Evolutionary conservation across 2,329 filamentous ascomycete genomes (phyloP).

Genomic region (Colletotrichum scovillei): DNA sequence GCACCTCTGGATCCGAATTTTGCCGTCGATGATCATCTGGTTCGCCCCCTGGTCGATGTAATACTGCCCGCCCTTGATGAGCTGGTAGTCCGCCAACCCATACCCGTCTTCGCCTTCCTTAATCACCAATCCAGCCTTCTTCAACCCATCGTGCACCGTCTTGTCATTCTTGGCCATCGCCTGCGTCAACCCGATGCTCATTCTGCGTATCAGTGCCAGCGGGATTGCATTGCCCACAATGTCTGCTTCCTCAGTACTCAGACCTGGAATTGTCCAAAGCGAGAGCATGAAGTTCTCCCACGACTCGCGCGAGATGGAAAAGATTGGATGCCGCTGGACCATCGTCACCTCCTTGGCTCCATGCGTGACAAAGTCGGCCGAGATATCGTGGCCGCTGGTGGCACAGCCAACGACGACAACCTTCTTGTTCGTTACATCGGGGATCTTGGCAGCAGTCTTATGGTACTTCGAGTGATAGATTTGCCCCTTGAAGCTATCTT

Average conservation of each 20-base stretch:
- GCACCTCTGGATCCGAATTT: slow-evolving; percentile 49
- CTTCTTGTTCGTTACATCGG: slow-evolving; percentile 47
- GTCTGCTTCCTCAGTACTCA: slow-evolving; percentile 62
- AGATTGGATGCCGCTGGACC: slow-evolving; percentile 63
- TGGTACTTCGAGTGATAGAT: slow-evolving; percentile 57
- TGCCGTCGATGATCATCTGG: slow-evolving; percentile 53
- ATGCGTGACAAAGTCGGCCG: slow-evolving; percentile 60
- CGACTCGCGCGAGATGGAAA: slow-evolving; percentile 55
- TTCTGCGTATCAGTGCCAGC: slow-evolving; percentile 56
- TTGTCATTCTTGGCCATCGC: slow-evolving; percentile 54
- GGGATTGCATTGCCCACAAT: slow-evolving; percentile 58
- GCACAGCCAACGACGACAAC: slow-evolving; percentile 61
- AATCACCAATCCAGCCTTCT: slow-evolving; percentile 56
- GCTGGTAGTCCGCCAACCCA: slow-evolving; percentile 50
- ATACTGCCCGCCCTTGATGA: slow-evolving; percentile 52
- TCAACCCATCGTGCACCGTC: slow-evolving; percentile 55
- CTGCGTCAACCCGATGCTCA: slow-evolving; percentile 54
- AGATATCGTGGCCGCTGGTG: slow-evolving; percentile 62
- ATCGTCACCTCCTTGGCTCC: slow-evolving; percentile 61
- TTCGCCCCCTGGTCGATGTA: slow-evolving; percentile 55
- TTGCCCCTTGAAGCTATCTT: slow-evolving; percentile 53
- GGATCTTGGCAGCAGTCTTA: slow-evolving; percentile 49
- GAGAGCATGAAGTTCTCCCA: slow-evolving; percentile 56
- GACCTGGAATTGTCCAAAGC: slow-evolving; percentile 46
- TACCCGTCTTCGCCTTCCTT: slow-evolving; percentile 48